phyloP scores from a whole-genome alignment of 176 grass and related monocot species.

The Oryza punctata region DNA sequence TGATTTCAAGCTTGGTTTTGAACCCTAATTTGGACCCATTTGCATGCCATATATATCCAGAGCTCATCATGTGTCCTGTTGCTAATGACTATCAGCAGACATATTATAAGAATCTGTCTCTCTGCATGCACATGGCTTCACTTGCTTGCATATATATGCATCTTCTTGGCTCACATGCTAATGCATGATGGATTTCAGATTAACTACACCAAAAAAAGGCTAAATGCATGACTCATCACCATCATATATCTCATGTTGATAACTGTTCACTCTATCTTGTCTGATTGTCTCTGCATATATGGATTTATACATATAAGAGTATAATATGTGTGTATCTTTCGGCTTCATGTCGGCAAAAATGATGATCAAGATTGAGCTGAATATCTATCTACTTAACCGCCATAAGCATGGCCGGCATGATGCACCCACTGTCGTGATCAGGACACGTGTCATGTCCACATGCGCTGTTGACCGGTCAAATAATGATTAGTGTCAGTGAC shows the following conservation, averaged over 20 bases:
- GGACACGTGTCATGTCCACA: neutral
- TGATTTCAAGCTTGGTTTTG: constrained; percentile 21
- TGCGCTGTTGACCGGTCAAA: constrained; percentile 10
- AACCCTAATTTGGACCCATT: constrained; percentile 32
- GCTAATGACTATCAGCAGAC: neutral
- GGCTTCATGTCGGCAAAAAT: constrained; percentile 36
- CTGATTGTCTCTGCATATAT: neutral
- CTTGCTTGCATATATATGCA: neutral
- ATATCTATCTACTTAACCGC: neutral
- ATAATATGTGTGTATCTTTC: constrained; percentile 9
- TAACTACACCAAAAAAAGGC: neutral
- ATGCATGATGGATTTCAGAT: constrained; percentile 12
- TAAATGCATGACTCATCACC: neutral
- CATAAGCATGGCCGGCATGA: constrained; percentile 2
- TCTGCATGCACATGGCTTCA: constrained; percentile 22
- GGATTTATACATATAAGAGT: neutral
- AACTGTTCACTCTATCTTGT: neutral
- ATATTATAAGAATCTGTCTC: neutral
- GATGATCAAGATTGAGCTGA: neutral
- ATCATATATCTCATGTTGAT: neutral
- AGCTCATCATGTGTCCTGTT: neutral
- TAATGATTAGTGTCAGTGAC: neutral
- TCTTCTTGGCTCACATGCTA: neutral
- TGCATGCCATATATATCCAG: neutral
- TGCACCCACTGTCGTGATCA: neutral